Evolutionary conservation across 2,329 filamentous ascomycete genomes (phyloP).

Genomic region (Erysiphe pulchra): DNA sequence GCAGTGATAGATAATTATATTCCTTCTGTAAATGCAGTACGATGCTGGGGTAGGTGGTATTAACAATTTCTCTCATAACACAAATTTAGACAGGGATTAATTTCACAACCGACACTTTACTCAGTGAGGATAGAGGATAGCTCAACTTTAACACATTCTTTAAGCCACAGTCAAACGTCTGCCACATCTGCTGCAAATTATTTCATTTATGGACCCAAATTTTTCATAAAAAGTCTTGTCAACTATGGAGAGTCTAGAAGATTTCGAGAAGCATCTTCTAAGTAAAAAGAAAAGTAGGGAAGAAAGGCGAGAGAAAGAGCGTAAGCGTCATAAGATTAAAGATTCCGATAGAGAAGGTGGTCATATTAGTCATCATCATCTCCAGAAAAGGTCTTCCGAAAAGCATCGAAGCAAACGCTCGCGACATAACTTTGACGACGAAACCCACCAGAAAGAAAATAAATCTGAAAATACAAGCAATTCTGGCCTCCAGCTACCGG

Average conservation of each 20-base stretch:
- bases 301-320: slow-evolving; percentile 12
- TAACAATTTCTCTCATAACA: too few species aligned
- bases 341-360: slow-evolving; percentile 8
- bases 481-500: background rate
- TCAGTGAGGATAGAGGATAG: too few species aligned
- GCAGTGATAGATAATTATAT: too few species aligned
- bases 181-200: too few species aligned
- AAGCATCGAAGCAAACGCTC: slow-evolving; percentile 25
- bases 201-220: too few species aligned
- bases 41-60: too few species aligned
- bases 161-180: too few species aligned
- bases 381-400: slow-evolving; percentile 5
- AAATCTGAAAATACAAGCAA: background rate
- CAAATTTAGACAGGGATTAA: too few species aligned
- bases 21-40: too few species aligned
- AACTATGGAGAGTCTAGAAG: slow-evolving; percentile 29
- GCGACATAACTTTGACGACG: slow-evolving; percentile 16
- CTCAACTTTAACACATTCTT: too few species aligned
- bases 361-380: background rate
- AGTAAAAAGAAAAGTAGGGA: slow-evolving; percentile 32
- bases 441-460: slow-evolving; percentile 8
- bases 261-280: slow-evolving; percentile 56
- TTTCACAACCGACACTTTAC: too few species aligned
- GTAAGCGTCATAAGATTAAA: background rate
- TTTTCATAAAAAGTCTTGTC: too few species aligned